Evolutionary conservation across 2,329 filamentous ascomycete genomes (phyloP).

Genomic region (Fusarium veterinarium): DNA sequence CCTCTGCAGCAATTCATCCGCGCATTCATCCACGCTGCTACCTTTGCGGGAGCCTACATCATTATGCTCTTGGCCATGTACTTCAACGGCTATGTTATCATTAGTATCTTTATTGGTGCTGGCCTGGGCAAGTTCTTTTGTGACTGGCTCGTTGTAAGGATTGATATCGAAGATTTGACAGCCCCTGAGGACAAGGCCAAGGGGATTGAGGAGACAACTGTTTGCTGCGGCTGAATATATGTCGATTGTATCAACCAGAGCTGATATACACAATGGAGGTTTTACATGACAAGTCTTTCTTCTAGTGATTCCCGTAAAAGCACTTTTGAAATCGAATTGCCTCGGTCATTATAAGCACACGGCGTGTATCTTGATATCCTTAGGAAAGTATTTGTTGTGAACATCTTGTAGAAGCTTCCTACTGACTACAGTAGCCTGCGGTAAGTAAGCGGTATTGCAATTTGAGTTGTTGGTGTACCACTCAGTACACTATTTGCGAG

Average conservation of each 20-base stretch:
- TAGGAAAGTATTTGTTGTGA: neutral
- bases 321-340: neutral
- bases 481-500: neutral
- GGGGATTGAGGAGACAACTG: conserved; percentile 58
- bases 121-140: conserved; percentile 65
- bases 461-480: neutral
- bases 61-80: conserved; percentile 77
- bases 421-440: neutral
- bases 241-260: neutral
- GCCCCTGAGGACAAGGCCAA: conserved; percentile 39
- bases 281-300: conserved; percentile 15
- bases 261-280: neutral
- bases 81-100: conserved; percentile 78
- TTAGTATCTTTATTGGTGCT: conserved; percentile 74
- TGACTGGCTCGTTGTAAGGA: conserved; percentile 61
- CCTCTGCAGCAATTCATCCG: conserved; percentile 73
- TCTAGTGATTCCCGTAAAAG: conserved; percentile 29
- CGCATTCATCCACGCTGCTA: conserved; percentile 73
- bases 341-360: neutral
- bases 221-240: conserved; percentile 56
- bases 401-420: neutral
- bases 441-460: neutral
- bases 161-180: conserved; percentile 49
- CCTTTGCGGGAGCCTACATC: conserved; percentile 81
- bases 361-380: neutral